phyloP scores from a whole-genome alignment of 345 rosid genomes.

The Citrus unshiu region DNA sequence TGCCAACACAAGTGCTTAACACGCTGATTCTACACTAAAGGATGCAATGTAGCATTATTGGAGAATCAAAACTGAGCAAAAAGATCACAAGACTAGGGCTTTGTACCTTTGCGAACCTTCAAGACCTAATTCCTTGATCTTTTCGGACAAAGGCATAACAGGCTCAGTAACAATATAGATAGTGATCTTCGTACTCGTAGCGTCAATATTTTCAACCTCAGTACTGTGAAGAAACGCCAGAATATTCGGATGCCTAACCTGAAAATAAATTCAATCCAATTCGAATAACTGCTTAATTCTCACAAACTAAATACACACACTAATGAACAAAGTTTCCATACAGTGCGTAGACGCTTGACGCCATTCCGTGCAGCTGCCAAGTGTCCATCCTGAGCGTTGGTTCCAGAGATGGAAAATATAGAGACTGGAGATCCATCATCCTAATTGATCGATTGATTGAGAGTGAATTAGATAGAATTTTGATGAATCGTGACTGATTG shows the following conservation, averaged over 20 bases:
- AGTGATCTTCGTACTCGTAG: conserved; percentile 61
- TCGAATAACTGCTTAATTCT: not conserved
- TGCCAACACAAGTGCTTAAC: not conserved
- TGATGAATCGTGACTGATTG: not conserved
- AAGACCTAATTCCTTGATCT: conserved; percentile 89
- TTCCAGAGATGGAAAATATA: conserved; percentile 72
- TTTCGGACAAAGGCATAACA: conserved; percentile 93
- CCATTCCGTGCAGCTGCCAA: conserved; percentile 95
- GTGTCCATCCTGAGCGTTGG: conserved; percentile 83
- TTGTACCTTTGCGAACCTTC: conserved; percentile 82
- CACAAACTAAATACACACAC: no score
- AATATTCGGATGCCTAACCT: conserved; percentile 98
- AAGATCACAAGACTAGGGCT: not conserved
- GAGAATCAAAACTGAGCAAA: not conserved
- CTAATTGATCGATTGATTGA: conserved; percentile 29
- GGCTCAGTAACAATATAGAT: conserved; percentile 97
- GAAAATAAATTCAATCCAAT: conserved; percentile 6
- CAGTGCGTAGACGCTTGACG: conserved; percentile 98
- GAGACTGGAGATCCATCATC: conserved; percentile 98
- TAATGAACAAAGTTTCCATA: conserved; percentile 22
- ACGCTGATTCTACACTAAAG: not conserved
- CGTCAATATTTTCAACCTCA: conserved; percentile 80
- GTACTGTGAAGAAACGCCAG: conserved; percentile 92
- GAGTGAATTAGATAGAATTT: not conserved
- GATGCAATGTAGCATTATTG: not conserved